Base-by-base conservation (phyloP, 805 yeast genomes). In the Kuraishia ogatae region DNA sequence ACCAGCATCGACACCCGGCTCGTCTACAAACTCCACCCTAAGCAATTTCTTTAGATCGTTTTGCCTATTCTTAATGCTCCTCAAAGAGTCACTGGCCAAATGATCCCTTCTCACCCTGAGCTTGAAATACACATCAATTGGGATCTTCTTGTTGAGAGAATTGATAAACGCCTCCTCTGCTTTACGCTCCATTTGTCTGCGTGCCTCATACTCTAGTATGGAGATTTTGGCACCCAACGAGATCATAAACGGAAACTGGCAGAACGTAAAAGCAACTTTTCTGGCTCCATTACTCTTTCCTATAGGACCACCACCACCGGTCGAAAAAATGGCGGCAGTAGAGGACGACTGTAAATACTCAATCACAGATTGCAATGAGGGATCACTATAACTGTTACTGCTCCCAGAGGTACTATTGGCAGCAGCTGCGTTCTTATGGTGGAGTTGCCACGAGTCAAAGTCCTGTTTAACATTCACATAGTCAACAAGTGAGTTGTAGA, bases 1-100 rank as follows among this genome's bases (percentile, higher is more conserved):
- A 1, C 99, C 98, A 0, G 91, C 97, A 71, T 93, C 99, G 22
- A 93, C 80, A 0, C 98, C 99, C 0, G 92, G 96, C 64, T 93
- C 99, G 57, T 84, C 84, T 2, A 85, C 71, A 66, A 94, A 93
- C 62, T 88, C 92, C 8, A 94, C 85, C 58, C 82, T 78, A 29
- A 93, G 69, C 1, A 89, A 80, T 64, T 92, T 91, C 61, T 86
- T 83, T 56, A 91, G 73, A 62, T 88, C 89, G 11, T 67, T 66
- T 48, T 73, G 76, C 61, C 82, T 82, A 2, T 74, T 68, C 60
- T 83, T 79, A 39, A 87, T 80, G 35, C 81, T 76, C 7, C 81
- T 71, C 50, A 94, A 68, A 1, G 97, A 90, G 66, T 93, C 99
- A 49, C 77, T 79, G 0, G 90, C 78, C 1, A 93, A 76, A 61